Conservation (phyloP, 1,284 basidiomycete genomes). For the Rhodotorula sp. region DNA sequence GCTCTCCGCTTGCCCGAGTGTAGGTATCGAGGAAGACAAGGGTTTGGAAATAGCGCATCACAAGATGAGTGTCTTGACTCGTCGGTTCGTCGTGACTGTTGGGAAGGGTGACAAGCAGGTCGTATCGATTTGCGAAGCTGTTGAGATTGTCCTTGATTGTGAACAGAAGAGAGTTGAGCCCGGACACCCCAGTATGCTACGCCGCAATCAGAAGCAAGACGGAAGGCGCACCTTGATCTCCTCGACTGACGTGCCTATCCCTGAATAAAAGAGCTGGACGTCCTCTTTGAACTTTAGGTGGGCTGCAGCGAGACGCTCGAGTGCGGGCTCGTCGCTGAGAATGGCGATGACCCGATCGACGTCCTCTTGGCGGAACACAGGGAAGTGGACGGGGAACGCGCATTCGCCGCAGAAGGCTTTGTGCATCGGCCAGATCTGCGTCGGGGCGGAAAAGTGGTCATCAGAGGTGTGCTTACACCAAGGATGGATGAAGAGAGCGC, state of each 20-base stretch:
- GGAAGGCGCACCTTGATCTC: background rate
- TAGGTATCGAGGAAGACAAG: too few relatives aligned
- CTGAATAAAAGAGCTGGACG: background rate
- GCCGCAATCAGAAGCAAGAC: too few relatives aligned
- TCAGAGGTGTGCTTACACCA: too few relatives aligned
- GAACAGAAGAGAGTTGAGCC: background rate
- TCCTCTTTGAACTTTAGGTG: background rate
- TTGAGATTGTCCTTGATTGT: too few relatives aligned
- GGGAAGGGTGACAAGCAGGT: too few relatives aligned
- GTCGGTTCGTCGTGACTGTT: too few relatives aligned
- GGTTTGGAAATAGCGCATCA: too few relatives aligned
- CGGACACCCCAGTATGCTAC: too few relatives aligned
- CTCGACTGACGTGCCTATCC: background rate
- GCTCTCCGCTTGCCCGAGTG: too few relatives aligned
- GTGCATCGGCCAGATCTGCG: constrained; percentile 8
- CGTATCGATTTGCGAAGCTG: too few relatives aligned
- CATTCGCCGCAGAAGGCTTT: background rate
- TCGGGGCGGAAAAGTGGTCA: background rate
- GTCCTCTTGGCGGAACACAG: background rate
- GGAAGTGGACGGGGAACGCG: background rate
- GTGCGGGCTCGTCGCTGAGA: background rate
- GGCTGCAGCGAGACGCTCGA: background rate
- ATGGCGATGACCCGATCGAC: background rate
- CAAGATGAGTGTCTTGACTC: too few relatives aligned
- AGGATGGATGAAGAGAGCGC: too few relatives aligned